Evolutionary conservation across 2,329 filamentous ascomycete species (phyloP).

Genomic region (Curvularia sp.): DNA sequence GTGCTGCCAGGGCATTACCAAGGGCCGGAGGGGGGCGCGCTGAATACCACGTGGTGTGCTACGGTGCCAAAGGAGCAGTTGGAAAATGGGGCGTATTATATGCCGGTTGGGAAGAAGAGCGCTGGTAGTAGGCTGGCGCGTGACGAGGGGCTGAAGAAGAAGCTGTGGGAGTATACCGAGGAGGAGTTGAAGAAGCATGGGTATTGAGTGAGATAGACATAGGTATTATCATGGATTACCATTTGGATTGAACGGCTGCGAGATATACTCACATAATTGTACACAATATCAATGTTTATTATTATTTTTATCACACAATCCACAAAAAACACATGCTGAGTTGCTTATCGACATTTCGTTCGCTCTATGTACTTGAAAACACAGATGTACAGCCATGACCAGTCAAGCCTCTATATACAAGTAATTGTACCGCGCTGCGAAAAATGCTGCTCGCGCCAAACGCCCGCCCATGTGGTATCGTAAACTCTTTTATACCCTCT

Average conservation of each 20-base stretch:
- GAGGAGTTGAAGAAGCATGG: conserved; percentile 43
- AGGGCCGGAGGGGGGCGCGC: conserved; percentile 44
- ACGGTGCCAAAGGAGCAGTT: conserved; percentile 45
- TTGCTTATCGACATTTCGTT: background rate
- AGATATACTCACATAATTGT: background rate
- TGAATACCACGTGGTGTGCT: conserved; percentile 55
- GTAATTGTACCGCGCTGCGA: conserved; percentile 4
- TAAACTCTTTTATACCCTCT: background rate
- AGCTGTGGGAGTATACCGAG: conserved; percentile 51
- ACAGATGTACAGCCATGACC: background rate
- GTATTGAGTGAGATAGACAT: conserved; percentile 23
- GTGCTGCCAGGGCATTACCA: conserved; percentile 42
- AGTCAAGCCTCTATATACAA: conserved; percentile 2
- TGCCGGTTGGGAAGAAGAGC: conserved; percentile 39
- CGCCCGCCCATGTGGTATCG: conserved; percentile 12
- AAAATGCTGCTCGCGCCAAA: conserved; percentile 8
- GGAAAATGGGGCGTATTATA: conserved; percentile 54
- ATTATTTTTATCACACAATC: no score
- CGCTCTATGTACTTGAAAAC: background rate
- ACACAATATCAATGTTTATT: background rate
- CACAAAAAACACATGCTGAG: background rate
- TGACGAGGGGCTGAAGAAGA: conserved; percentile 45
- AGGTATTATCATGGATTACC: background rate
- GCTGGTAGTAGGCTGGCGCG: conserved; percentile 33
- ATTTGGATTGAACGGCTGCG: background rate